A percentile compares a stretch with the other conserved stretches of the same genome.
These are phyloP conservation scores for Solanum verrucosum DNA, from an alignment of 257 asterid species.

Conservation along the genomic window DNA sequence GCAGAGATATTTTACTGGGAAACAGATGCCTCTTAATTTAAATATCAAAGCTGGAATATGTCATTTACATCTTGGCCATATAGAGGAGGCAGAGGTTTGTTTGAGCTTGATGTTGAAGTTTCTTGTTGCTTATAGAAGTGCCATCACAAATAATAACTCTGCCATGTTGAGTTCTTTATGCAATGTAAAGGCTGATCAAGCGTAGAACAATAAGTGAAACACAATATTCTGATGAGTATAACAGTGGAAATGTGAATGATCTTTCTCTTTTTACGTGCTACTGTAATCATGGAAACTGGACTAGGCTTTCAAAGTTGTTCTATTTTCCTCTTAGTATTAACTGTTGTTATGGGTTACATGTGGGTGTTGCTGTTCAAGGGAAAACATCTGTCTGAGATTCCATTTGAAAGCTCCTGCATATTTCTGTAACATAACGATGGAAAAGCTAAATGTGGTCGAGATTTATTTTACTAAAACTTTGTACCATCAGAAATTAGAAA, in stretches of 20 bases:
- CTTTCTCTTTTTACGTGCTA: not conserved
- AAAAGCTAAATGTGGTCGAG: not conserved
- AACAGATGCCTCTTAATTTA: conserved; percentile 42
- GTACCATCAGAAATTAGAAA: not conserved
- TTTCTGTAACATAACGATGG: not conserved
- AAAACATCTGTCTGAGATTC: not conserved
- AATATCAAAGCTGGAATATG: conserved; percentile 68
- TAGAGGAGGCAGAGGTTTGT: conserved; percentile 59
- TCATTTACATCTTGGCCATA: conserved; percentile 52
- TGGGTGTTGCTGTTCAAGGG: not conserved
- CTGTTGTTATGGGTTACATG: not conserved
- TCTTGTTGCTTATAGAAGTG: not conserved
- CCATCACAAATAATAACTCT: not conserved
- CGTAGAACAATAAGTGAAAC: not conserved
- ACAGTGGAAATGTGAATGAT: not conserved
- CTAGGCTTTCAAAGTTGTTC: not conserved
- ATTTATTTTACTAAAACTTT: not conserved
- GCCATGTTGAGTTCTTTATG: not conserved
- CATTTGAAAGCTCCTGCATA: not conserved
- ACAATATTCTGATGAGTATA: not conserved
- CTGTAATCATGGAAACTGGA: not conserved
- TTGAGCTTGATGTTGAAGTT: not conserved
- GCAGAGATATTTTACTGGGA: conserved; percentile 26
- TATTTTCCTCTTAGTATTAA: not conserved
- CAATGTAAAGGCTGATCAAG: not conserved